These are phyloP conservation scores for Neurospora sp. DNA, from an alignment of 495 filamentous ascomycete species.

Conservation along the genomic window DNA sequence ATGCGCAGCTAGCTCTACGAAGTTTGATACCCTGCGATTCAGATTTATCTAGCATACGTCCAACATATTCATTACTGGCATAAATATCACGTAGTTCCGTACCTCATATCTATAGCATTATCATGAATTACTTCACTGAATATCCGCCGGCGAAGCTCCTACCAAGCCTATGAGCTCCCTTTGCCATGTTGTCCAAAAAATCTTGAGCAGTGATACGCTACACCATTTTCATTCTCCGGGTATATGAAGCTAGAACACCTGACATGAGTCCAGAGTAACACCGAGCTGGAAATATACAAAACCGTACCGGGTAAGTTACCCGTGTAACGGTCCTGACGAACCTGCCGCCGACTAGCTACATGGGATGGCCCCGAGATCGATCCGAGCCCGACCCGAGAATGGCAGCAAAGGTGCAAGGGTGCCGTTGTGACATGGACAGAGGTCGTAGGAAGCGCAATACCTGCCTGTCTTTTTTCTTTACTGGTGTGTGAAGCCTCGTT, in stretches of 20 bases:
- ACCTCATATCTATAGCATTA: no score
- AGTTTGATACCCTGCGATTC: not conserved
- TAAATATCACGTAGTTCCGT: not conserved
- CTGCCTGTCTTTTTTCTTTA: no score
- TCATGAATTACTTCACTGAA: no score
- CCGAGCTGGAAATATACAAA: not conserved
- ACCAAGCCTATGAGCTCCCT: not conserved
- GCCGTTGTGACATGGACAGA: not conserved
- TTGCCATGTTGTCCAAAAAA: not conserved
- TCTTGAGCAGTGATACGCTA: no score
- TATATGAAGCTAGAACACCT: not conserved
- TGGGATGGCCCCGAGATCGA: not conserved
- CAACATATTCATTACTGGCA: not conserved
- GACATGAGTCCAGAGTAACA: not conserved
- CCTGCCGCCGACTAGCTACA: not conserved
- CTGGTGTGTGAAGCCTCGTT: no score
- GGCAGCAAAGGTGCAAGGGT: not conserved
- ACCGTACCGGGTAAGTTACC: not conserved
- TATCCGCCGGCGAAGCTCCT: not conserved
- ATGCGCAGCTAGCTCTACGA: not conserved
- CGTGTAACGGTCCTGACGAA: not conserved
- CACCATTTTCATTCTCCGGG: no score
- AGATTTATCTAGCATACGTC: not conserved
- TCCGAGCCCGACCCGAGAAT: not conserved
- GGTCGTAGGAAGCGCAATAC: not conserved